Conservation (phyloP, 176 grass and related monocot genomes). For the Cenchrus fungigraminus region DNA sequence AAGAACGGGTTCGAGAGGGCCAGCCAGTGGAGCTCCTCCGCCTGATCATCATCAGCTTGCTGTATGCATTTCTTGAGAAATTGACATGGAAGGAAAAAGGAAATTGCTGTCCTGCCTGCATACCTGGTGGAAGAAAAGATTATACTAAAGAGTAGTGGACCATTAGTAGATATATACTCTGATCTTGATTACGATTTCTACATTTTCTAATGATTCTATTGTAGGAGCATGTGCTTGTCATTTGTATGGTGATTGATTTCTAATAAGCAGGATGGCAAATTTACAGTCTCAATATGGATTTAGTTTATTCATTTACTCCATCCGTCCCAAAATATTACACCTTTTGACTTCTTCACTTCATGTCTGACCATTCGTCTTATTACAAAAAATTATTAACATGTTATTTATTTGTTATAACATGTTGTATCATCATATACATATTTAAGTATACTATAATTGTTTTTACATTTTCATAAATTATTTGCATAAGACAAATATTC, state of each 20-base stretch:
- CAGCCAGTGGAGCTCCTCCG: conserved; percentile 50
- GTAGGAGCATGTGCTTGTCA: not conserved
- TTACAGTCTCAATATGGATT: not conserved
- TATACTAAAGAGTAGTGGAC: too few relatives aligned
- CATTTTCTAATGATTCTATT: not conserved
- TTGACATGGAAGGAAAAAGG: not conserved
- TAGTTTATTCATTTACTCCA: not conserved
- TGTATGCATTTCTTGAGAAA: not conserved
- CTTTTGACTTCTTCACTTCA: too few relatives aligned
- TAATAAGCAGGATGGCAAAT: not conserved
- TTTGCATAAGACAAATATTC: too few relatives aligned
- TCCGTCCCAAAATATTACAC: too few relatives aligned
- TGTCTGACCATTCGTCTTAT: too few relatives aligned
- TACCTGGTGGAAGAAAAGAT: too few relatives aligned
- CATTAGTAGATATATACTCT: not conserved
- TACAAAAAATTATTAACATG: too few relatives aligned
- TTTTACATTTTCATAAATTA: too few relatives aligned
- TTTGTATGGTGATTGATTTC: not conserved
- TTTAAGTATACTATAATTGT: too few relatives aligned
- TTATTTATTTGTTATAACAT: too few relatives aligned
- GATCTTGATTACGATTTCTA: not conserved
- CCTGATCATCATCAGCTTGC: not conserved
- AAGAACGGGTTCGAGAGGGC: conserved; percentile 84
- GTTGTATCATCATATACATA: too few relatives aligned
- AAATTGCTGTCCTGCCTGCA: not conserved